Evolutionary conservation across 2,329 filamentous ascomycete species (phyloP).

Genomic region (Paecilomyces sp.): DNA sequence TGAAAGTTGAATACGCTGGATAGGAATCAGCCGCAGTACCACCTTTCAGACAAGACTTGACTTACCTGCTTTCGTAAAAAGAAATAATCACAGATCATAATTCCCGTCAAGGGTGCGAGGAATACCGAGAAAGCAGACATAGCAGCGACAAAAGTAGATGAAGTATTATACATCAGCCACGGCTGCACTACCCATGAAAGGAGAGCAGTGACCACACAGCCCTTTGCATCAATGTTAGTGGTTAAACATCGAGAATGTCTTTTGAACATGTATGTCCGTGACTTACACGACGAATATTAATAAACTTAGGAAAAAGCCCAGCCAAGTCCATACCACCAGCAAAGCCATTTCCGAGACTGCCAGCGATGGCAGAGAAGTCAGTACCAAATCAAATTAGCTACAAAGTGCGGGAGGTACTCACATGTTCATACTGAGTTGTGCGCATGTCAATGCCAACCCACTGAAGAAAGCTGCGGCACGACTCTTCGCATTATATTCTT

Average conservation of each 20-base stretch:
- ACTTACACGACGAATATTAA: constrained; percentile 51
- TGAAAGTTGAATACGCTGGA: not conserved
- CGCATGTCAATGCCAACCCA: constrained; percentile 15
- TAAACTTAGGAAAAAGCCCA: constrained; percentile 44
- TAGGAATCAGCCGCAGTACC: not conserved
- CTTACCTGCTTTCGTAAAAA: not conserved
- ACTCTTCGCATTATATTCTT: constrained; percentile 12
- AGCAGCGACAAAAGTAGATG: constrained; percentile 15
- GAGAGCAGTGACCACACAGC: constrained; percentile 31
- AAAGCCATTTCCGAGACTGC: not conserved
- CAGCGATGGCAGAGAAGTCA: not conserved
- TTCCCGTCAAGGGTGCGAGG: constrained; percentile 39
- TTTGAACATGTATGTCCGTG: not conserved
- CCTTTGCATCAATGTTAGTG: constrained; percentile 16
- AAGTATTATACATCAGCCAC: constrained; percentile 17
- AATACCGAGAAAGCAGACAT: constrained; percentile 34
- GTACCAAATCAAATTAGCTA: not conserved
- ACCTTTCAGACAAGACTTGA: not conserved
- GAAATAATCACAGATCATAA: constrained; percentile 42
- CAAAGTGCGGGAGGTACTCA: not conserved
- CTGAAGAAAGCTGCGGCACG: constrained; percentile 17
- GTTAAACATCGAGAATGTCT: not conserved
- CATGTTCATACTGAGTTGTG: constrained; percentile 20
- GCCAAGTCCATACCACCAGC: constrained; percentile 49
- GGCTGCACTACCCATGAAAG: constrained; percentile 15